A percentile compares a stretch with the other conserved stretches of the same genome.
Evolutionary conservation across 2,329 filamentous ascomycete genomes (phyloP).

Genomic region (Sporothrix sp.): DNA sequence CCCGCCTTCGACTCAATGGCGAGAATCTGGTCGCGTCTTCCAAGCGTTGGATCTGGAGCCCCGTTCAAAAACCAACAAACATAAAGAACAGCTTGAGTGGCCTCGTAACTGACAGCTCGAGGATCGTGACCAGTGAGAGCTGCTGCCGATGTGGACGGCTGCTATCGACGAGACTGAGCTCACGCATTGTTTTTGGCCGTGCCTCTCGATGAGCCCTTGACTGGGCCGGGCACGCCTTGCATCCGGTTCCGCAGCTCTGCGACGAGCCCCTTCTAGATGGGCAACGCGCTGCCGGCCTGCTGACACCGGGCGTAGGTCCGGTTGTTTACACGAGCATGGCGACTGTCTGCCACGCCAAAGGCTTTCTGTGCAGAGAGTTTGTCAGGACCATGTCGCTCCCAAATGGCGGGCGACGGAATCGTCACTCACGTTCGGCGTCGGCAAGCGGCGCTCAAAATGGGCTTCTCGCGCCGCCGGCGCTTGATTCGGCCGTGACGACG

Average conservation of each 20-base stretch:
- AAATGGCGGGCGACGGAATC: too few species aligned
- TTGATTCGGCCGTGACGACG: neutral
- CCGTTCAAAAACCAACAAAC: too few species aligned
- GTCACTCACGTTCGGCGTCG: neutral
- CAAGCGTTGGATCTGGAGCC: too few species aligned
- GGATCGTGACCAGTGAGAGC: neutral
- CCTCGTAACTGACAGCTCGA: neutral
- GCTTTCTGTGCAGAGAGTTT: neutral
- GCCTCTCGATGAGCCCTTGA: neutral
- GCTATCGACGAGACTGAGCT: neutral
- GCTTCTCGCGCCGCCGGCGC: neutral
- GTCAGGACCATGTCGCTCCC: too few species aligned
- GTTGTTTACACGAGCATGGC: neutral
- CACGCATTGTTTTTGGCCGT: neutral
- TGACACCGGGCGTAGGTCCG: neutral
- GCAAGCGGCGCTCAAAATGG: neutral
- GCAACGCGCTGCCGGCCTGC: slow-evolving; percentile 3
- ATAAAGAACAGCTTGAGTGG: too few species aligned
- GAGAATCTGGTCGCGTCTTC: too few species aligned
- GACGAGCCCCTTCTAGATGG: neutral
- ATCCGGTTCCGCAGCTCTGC: neutral
- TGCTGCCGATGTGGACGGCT: neutral
- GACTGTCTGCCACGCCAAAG: neutral
- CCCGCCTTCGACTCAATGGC: too few species aligned
- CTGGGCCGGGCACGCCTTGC: neutral